phyloP scores from a whole-genome alignment of 192 early-diverging fungal genomes.

The Umbelopsis sp. region DNA sequence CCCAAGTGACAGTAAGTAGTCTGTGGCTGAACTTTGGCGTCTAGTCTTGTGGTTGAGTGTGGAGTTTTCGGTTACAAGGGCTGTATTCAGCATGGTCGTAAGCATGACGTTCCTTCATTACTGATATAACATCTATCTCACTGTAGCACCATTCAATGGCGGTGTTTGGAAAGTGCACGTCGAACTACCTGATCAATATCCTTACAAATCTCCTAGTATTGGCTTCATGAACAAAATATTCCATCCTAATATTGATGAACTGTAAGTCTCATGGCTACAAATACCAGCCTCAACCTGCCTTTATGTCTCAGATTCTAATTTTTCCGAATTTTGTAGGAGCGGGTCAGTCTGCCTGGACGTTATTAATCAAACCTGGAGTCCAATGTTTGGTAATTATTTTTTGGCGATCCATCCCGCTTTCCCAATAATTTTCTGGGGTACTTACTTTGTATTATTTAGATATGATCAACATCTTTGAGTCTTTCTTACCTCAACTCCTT shows the following conservation, averaged over 20 bases:
- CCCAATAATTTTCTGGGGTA: not conserved
- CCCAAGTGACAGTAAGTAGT: slow-evolving; percentile 86
- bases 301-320: not conserved
- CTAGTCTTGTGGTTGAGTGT: too few relatives aligned
- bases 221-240: slow-evolving; percentile 99
- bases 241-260: slow-evolving; percentile 99
- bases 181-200: slow-evolving; percentile 98
- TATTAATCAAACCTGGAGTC: slow-evolving; percentile 99
- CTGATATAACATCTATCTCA: not conserved
- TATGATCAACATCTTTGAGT: slow-evolving; percentile 99
- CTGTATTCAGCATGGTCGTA: not conserved
- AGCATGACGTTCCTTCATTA: not conserved
- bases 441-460: slow-evolving; percentile 52
- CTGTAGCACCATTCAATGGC: slow-evolving; percentile 88
- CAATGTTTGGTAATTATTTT: slow-evolving; percentile 87
- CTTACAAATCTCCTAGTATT: slow-evolving; percentile 98
- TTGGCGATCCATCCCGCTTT: not conserved
- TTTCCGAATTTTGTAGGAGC: slow-evolving; percentile 61
- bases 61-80: too few relatives aligned
- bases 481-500: slow-evolving; percentile 96
- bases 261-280: slow-evolving; percentile 56
- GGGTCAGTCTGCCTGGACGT: slow-evolving; percentile 99
- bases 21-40: too few relatives aligned
- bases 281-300: not conserved
- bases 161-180: slow-evolving; percentile 99